Evolutionary conservation across 352 stramenopile species (phyloP).

Genomic region (Halophytophthora polymorphica): DNA sequence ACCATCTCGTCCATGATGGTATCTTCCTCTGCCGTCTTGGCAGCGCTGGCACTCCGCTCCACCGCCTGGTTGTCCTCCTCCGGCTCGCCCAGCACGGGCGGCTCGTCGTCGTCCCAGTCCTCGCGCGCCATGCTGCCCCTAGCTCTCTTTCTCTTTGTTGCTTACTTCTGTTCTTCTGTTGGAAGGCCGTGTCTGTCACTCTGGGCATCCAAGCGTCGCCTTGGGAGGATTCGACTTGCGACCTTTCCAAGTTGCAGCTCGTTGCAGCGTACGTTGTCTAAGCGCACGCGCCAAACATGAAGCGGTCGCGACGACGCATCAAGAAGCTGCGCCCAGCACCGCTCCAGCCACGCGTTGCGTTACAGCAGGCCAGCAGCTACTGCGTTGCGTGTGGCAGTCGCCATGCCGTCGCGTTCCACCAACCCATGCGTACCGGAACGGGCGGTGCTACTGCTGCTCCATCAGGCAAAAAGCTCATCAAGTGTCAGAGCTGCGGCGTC

Average conservation of each 20-base stretch:
- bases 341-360: slow-evolving; percentile 9
- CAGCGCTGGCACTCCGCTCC: slow-evolving; percentile 1
- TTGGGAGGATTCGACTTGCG: slow-evolving; percentile 7
- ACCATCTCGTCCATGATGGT: slow-evolving; percentile 84
- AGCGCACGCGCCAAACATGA: slow-evolving; percentile 5
- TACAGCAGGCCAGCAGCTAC: slow-evolving; percentile 29
- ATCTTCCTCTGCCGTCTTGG: slow-evolving; percentile 9
- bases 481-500: slow-evolving; percentile 50
- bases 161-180: not conserved
- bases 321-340: slow-evolving; percentile 11
- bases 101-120: slow-evolving; percentile 40
- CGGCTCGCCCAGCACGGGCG: slow-evolving; percentile 35
- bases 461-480: slow-evolving; percentile 18
- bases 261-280: not conserved
- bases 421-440: not conserved
- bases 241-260: not conserved
- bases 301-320: slow-evolving; percentile 12
- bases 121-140: slow-evolving; percentile 14
- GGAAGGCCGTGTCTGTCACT: not conserved
- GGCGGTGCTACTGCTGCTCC: not conserved
- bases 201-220: slow-evolving; percentile 11
- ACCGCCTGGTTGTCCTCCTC: slow-evolving; percentile 30
- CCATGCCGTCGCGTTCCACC: slow-evolving; percentile 29
- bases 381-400: slow-evolving; percentile 53
- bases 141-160: not conserved